Percentiles rank a stretch among this genome's conserved stretches.
Evolutionary conservation across 371 early-diverging fungal species (phyloP).

Genomic region (Coemansia sp.): DNA sequence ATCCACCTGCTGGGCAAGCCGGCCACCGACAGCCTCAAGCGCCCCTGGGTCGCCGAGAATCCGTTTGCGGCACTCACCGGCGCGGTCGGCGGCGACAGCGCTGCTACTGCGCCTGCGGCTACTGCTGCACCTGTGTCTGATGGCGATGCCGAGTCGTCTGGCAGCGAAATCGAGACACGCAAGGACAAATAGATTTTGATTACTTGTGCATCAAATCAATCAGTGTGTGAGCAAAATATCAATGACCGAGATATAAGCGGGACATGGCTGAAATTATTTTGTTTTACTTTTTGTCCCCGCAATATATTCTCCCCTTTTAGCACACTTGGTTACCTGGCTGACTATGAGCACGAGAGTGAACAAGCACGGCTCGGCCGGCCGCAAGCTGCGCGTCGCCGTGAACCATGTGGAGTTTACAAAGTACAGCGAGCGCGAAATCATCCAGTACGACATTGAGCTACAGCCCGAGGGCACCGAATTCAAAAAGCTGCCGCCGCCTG

Average conservation of each 20-base stretch:
- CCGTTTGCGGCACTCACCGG: conserved; percentile 67
- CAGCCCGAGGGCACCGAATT: conserved; percentile 32
- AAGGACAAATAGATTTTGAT: conserved; percentile 16
- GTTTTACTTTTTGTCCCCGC: neutral
- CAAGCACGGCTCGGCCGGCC: neutral
- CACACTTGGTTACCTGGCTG: too few relatives aligned
- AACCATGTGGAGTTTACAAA: conserved; percentile 45
- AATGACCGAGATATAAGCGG: too few relatives aligned
- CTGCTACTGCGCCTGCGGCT: neutral
- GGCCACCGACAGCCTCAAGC: conserved; percentile 74
- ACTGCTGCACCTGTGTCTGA: neutral
- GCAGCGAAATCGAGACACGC: conserved; percentile 16
- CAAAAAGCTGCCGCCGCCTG: conserved; percentile 44
- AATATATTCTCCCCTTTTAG: neutral
- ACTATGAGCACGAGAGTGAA: neutral
- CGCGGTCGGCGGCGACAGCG: conserved; percentile 16
- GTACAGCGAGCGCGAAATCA: conserved; percentile 18
- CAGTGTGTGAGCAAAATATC: neutral
- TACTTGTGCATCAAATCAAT: neutral
- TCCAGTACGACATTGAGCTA: conserved; percentile 39
- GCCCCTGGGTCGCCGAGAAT: conserved; percentile 81
- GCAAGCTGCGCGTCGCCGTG: conserved; percentile 7
- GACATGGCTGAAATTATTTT: too few relatives aligned
- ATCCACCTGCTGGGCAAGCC: conserved; percentile 81
- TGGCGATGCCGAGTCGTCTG: neutral